Evolutionary conservation across 768 basidiomycete genomes (phyloP), one percentile per base, ranked within the genome.

Genomic region (Mycena metata): DNA sequence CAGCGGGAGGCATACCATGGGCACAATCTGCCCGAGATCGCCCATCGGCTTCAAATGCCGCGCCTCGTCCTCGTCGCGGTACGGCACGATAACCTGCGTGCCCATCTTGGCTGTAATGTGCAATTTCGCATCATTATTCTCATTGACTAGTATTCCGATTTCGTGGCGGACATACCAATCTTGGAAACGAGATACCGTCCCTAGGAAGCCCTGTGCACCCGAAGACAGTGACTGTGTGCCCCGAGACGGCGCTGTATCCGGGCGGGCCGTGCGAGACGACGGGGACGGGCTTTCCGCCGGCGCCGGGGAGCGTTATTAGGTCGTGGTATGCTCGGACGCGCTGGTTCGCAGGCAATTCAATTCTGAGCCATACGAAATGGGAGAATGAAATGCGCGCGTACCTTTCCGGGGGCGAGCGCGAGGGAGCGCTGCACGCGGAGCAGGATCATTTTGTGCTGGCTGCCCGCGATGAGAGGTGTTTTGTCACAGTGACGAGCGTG

Each of bases 131-230:
- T 30, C 30, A 6, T 30, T 30, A 30, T 30, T 30, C 30, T 39
- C 39, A 10, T 39, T 39, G 9, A 39, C 11, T 39, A 39, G 30
- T 30, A 3, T 39, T 39, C 15, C 39, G 39, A 39, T 15, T 30
- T 30, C 30, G 30, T 3, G 30, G 30, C 30, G 49, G 30, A 55
- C 58, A 36, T 75, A 96, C 95, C 96, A 15, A 99, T 88, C 84
- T 98, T 98, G 36, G 92, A 88, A 45, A 98, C 94, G 49, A 98
- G 84, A 80, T 99, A 99, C 76, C 96, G 85, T 50, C 30, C 97
- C 98, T 66, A 99, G 83, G 79, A 98, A 99, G 7, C 96, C 95
- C 5, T n/a, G 96, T 98, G 77, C 91, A 93, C 24, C 98, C 98
- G 85, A 99, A 99, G 56, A 99, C 96, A 17, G 98, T 99, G 46